A percentile compares a stretch with the other conserved stretches of the same genome.
phyloP scores from a whole-genome alignment of 306 rosid genomes.

The Mimosa bimucronata region DNA sequence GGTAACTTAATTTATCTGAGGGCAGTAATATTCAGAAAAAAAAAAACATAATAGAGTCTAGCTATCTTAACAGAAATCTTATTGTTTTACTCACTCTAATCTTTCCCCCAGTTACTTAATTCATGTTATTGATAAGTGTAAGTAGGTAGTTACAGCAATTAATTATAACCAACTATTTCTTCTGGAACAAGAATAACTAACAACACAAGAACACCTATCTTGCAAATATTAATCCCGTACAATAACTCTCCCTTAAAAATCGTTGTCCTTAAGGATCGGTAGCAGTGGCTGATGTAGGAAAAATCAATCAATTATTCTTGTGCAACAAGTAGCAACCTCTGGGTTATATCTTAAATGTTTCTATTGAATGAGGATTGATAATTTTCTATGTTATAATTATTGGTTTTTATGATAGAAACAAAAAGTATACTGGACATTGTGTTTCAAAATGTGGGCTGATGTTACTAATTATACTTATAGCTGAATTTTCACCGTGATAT shows the following conservation, averaged over 20 bases:
- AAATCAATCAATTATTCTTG: not conserved
- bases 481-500: conserved; percentile 12
- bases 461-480: conserved; percentile 12
- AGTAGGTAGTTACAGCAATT: not conserved
- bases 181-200: not conserved
- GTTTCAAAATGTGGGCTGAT: conserved; percentile 22
- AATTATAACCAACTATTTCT: not conserved
- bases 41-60: not conserved
- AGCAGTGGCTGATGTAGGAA: conserved; percentile 1
- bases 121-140: not conserved
- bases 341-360: not conserved
- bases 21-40: not conserved
- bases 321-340: not conserved
- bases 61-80: not conserved
- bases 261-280: not conserved
- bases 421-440: not conserved
- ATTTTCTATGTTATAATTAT: not conserved
- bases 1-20: conserved; percentile 12
- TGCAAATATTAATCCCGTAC: not conserved
- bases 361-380: not conserved
- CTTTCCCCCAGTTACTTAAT: not conserved
- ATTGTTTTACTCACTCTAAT: not conserved
- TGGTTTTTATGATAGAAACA: not conserved
- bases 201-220: not conserved
- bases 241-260: not conserved